Evolutionary conservation across 78 protist genomes (phyloP), one percentile per base, ranked within the genome.

Genomic region (Dictyostelium firmibasis): DNA sequence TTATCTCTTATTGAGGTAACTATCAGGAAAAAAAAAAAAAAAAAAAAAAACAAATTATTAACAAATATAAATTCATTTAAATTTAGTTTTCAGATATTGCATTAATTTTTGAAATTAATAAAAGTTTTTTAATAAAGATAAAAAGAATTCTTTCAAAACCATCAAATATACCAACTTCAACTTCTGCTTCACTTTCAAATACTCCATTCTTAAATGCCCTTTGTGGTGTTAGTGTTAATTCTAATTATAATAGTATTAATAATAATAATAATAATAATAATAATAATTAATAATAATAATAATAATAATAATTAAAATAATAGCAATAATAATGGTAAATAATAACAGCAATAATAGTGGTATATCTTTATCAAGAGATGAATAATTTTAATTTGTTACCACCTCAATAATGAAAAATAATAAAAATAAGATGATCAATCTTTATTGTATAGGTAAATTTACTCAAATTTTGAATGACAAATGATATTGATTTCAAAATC

Each of bases 1-100:
- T 41, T 87, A 6, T 87, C 93, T 13, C 33, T 87, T 8, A 87
- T 87, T 25, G 93, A 87, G 79, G 93, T 87, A 78, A 29, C 57
- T 87, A 70, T 31, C 23, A 38, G 7, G 44, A 57, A 18, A 20
- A 36, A 11, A 0, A 3, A 62, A 18, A n/a, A 29, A 43, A 33
- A 43, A 77, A 16, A n/a, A n/a, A 16, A 36, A 38, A 38, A 38
- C n/a, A 2, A 35, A n/a, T 25, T 18, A 35, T 35, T 23, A 41
- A 41, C 11, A 33, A n/a, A 33, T 62, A 33, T 16, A 7, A 29
- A 38, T 35, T 18, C n/a, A 3, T 23, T n/a, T n/a, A 27, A 16
- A 11, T 60, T 38, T 64, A 87, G 93, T 81, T 78, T n/a, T 14
- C 93, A 29, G 74, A 53, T 62, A 67, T 87, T 2, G 44, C n/a